Percentiles rank a stretch among this genome's conserved stretches.
These are phyloP conservation scores for Jatropha multifida DNA, from an alignment of 441 rosid genomes.

Conservation along the genomic window DNA sequence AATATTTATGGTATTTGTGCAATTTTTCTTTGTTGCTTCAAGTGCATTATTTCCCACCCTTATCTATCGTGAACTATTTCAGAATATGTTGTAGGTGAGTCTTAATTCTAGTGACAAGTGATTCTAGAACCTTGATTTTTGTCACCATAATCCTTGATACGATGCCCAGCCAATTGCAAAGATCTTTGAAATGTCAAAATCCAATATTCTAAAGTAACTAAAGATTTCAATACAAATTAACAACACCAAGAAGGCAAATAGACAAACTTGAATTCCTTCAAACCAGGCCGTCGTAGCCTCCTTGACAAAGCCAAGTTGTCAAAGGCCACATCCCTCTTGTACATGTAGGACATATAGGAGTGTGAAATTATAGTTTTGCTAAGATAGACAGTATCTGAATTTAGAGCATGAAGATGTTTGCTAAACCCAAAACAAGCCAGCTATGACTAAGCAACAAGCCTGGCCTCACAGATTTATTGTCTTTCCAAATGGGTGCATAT, in stretches of 20 bases:
- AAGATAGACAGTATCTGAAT: conserved; percentile 1
- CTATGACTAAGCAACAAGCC: conserved; percentile 10
- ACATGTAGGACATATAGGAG: conserved; percentile 24
- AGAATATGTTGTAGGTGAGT: conserved; percentile 9
- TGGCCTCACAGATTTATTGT: conserved; percentile 10
- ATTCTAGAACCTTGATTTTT: conserved; percentile 6
- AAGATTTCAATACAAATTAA: background rate
- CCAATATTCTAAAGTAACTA: conserved; percentile 1
- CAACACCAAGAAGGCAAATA: conserved; percentile 16
- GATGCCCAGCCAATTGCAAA: background rate
- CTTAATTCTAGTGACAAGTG: background rate
- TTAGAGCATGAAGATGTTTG: conserved; percentile 8
- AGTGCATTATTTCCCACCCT: conserved; percentile 4
- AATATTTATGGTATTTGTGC: background rate
- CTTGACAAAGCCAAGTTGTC: conserved; percentile 31
- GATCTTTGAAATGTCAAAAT: conserved; percentile 21
- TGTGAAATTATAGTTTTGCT: background rate
- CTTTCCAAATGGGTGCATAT: conserved; percentile 15
- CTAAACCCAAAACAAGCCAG: conserved; percentile 20
- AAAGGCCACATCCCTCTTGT: conserved; percentile 23
- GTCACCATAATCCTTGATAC: conserved; percentile 15
- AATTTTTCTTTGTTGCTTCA: background rate
- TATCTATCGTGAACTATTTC: background rate
- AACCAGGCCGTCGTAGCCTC: conserved; percentile 18
- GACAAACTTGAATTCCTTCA: conserved; percentile 19